A percentile compares a stretch with the other conserved stretches of the same genome.
Evolutionary conservation across 78 protist species (phyloP).

Genomic region (Dictyostelium brefeldianum): DNA sequence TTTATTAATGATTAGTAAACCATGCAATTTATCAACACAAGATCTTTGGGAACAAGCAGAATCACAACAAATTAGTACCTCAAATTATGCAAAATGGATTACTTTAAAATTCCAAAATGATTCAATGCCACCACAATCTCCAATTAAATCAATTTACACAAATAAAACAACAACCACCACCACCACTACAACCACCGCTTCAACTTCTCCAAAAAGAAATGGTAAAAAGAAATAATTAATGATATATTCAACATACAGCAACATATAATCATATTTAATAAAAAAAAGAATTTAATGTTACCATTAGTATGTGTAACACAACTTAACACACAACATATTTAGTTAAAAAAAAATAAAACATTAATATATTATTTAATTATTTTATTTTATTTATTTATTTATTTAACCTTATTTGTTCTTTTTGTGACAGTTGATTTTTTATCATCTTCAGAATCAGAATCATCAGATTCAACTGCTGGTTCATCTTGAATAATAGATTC

Average conservation of each 20-base stretch:
- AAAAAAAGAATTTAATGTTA: background rate
- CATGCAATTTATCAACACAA: conserved; percentile 37
- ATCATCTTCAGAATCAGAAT: background rate
- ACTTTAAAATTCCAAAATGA: conserved; percentile 31
- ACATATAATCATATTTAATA: background rate
- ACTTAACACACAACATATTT: background rate
- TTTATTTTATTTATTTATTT: background rate
- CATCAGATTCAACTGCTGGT: conserved; percentile 16
- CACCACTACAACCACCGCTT: background rate
- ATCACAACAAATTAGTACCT: conserved; percentile 24
- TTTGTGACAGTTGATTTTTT: conserved; percentile 9
- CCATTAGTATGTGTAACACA: background rate
- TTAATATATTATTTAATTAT: background rate
- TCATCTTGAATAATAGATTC: conserved; percentile 1
- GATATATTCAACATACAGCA: background rate
- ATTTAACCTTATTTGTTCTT: conserved; percentile 29
- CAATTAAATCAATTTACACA: conserved; percentile 26
- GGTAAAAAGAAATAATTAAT: conserved; percentile 21
- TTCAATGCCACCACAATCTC: conserved; percentile 18
- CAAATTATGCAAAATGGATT: conserved; percentile 39
- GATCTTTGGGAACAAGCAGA: conserved; percentile 78
- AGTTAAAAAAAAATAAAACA: background rate
- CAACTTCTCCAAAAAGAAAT: conserved; percentile 29
- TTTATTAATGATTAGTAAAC: conserved; percentile 31
- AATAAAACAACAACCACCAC: conserved; percentile 3